These are phyloP conservation scores for Xanthoconium stramineum DNA, from an alignment of 768 basidiomycete genomes.

Conservation along the genomic window DNA sequence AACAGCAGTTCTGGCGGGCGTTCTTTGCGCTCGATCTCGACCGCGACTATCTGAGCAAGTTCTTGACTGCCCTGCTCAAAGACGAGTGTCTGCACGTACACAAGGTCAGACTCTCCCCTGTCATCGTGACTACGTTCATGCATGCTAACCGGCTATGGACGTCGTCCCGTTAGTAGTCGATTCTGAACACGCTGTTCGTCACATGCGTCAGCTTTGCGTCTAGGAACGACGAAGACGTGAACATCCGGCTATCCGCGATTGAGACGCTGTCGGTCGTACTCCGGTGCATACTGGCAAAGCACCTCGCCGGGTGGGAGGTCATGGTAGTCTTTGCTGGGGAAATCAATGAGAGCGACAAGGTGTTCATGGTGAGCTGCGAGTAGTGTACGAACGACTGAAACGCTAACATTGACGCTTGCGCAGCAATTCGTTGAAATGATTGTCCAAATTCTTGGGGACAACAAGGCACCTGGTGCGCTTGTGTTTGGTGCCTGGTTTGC, in stretches of 20 bases:
- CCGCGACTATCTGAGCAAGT: slow-evolving; percentile 39
- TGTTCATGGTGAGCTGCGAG: slow-evolving; percentile 46
- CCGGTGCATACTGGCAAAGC: slow-evolving; percentile 52
- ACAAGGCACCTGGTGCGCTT: slow-evolving; percentile 34
- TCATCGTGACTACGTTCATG: not conserved
- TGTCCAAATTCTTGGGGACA: slow-evolving; percentile 44
- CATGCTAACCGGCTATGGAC: slow-evolving; percentile 11
- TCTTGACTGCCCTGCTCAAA: slow-evolving; percentile 42
- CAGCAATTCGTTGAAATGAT: slow-evolving; percentile 52
- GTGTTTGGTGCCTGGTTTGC: not conserved
- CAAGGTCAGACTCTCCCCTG: slow-evolving; percentile 41
- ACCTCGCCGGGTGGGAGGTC: slow-evolving; percentile 64
- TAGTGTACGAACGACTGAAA: not conserved
- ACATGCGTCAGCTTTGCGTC: slow-evolving; percentile 43
- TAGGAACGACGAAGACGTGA: slow-evolving; percentile 22
- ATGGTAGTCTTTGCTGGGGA: slow-evolving; percentile 69
- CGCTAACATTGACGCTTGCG: not conserved
- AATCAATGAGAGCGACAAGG: slow-evolving; percentile 52
- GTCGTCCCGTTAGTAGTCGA: slow-evolving; percentile 42
- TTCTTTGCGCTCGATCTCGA: slow-evolving; percentile 54
- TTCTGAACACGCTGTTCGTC: slow-evolving; percentile 45
- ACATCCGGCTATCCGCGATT: slow-evolving; percentile 39
- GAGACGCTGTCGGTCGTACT: slow-evolving; percentile 49
- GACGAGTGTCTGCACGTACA: slow-evolving; percentile 46
- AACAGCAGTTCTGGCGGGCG: slow-evolving; percentile 49